Evolutionary conservation across 371 early-diverging fungal species (phyloP).

Genomic region (Mortierella sp.): DNA sequence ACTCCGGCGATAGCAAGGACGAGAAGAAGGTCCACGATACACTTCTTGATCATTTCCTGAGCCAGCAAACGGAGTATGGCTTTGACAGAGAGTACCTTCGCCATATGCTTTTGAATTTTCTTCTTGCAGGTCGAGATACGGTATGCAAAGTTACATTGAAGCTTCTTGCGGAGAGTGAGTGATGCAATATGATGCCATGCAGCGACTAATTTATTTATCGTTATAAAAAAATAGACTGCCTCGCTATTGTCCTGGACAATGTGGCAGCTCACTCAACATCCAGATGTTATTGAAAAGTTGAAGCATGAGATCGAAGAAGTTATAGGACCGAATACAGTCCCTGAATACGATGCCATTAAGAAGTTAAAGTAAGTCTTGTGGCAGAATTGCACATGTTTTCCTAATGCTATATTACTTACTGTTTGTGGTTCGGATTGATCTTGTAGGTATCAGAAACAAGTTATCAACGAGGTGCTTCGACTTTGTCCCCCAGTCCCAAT

Average conservation of each 20-base stretch:
- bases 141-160: conserved; percentile 27
- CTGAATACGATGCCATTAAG: conserved; percentile 44
- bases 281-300: conserved; percentile 29
- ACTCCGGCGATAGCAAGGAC: background rate
- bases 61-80: conserved; percentile 27
- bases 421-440: background rate
- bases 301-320: conserved; percentile 31
- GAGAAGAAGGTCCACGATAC: conserved; percentile 18
- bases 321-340: conserved; percentile 23
- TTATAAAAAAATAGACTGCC: conserved; percentile 28
- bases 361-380: conserved; percentile 33
- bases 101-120: conserved; percentile 49
- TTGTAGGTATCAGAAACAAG: conserved; percentile 46
- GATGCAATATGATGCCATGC: background rate
- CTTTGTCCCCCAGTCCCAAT: conserved; percentile 49
- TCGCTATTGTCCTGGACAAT: conserved; percentile 46
- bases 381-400: too few species aligned
- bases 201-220: background rate
- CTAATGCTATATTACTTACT: background rate
- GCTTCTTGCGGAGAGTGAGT: background rate
- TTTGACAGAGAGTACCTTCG: conserved; percentile 46
- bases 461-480: conserved; percentile 52
- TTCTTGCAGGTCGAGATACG: conserved; percentile 54
- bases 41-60: conserved; percentile 49
- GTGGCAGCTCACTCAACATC: conserved; percentile 42